Conservation (phyloP, 2,329 filamentous ascomycete genomes). For the Gnomoniopsis sp. region DNA sequence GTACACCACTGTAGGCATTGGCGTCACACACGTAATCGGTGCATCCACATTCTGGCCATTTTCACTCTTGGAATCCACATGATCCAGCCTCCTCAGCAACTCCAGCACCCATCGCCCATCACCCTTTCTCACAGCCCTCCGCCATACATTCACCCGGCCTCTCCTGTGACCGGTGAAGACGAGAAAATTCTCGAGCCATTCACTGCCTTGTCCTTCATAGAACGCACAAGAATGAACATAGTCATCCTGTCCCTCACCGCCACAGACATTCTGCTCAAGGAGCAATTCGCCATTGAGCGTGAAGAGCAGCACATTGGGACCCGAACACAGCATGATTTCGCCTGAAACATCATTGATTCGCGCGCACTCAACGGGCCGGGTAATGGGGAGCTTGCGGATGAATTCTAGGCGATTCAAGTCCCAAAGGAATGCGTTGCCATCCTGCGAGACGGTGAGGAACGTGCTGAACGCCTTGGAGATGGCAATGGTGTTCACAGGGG, state of each 20-base stretch:
- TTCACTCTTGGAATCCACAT: constrained; percentile 66
- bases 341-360: constrained; percentile 88
- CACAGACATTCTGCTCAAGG: constrained; percentile 77
- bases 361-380: constrained; percentile 65
- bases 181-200: constrained; percentile 85
- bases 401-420: constrained; percentile 89
- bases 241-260: constrained; percentile 61
- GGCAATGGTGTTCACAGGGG: constrained; percentile 75
- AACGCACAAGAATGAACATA: constrained; percentile 80
- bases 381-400: constrained; percentile 66
- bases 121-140: constrained; percentile 45
- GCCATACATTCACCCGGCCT: constrained; percentile 80
- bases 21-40: constrained; percentile 80
- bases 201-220: constrained; percentile 85
- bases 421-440: constrained; percentile 86
- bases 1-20: constrained; percentile 80
- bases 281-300: constrained; percentile 84
- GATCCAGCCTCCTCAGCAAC: constrained; percentile 77
- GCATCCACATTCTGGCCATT: constrained; percentile 56
- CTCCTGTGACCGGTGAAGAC: constrained; percentile 85
- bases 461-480: constrained; percentile 86
- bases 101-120: constrained; percentile 71
- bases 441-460: constrained; percentile 76
- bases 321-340: constrained; percentile 81
- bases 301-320: constrained; percentile 71